Conservation (phyloP, 2,329 filamentous ascomycete genomes). For the Nemania sp. region DNA sequence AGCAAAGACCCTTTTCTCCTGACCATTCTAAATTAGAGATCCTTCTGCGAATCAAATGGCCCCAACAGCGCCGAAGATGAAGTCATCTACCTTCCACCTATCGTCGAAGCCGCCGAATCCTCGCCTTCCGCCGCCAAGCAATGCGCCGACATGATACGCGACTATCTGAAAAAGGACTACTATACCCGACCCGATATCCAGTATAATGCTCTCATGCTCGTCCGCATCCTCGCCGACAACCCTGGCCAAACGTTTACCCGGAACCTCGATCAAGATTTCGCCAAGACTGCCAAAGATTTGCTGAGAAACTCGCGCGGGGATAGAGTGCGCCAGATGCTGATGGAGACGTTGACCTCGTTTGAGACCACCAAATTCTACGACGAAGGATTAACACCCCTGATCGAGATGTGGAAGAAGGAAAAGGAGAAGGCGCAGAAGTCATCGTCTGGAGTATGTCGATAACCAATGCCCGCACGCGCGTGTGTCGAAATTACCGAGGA, state of each 20-base stretch:
- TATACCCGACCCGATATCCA: constrained; percentile 76
- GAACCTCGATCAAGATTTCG: constrained; percentile 88
- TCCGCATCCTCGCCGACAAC: constrained; percentile 92
- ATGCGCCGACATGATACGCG: constrained; percentile 83
- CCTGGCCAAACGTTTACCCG: constrained; percentile 91
- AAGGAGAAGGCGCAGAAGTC: constrained; percentile 73
- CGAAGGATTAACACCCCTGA: constrained; percentile 75
- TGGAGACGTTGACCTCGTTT: constrained; percentile 86
- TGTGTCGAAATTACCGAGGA: constrained; percentile 30
- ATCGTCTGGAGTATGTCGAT: constrained; percentile 57
- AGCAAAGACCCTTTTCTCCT: constrained; percentile 27
- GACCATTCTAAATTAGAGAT: constrained; percentile 64
- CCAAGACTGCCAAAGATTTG: constrained; percentile 78
- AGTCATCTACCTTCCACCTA: constrained; percentile 89
- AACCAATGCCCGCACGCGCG: neutral
- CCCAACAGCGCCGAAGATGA: constrained; percentile 79
- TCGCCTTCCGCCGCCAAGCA: constrained; percentile 87
- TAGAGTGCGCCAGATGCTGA: constrained; percentile 84
- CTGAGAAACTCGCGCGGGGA: constrained; percentile 77
- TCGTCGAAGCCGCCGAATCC: constrained; percentile 95
- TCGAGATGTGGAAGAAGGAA: constrained; percentile 91
- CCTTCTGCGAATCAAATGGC: constrained; percentile 82
- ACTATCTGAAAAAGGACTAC: constrained; percentile 81
- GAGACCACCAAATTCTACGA: constrained; percentile 79
- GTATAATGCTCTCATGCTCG: constrained; percentile 96